phyloP scores from a whole-genome alignment of 2,329 filamentous ascomycete species.

The Ceratocystis variospora region DNA sequence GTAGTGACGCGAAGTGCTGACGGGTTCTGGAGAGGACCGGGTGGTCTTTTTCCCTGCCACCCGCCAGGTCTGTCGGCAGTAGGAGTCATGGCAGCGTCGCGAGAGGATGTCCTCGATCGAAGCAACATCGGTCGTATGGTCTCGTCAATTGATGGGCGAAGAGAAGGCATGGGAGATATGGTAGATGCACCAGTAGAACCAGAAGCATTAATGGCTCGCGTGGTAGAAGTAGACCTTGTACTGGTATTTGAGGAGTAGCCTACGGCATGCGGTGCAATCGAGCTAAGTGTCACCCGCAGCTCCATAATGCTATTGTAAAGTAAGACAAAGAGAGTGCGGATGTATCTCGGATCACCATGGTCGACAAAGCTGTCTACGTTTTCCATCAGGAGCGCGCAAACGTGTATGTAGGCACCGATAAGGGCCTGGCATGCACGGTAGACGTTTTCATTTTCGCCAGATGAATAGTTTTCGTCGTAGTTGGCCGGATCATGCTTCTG shows the following conservation, averaged over 20 bases:
- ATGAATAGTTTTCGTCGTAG: conserved; percentile 27
- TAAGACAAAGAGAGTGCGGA: conserved; percentile 48
- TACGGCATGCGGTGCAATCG: conserved; percentile 22
- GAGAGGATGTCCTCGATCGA: conserved; percentile 23
- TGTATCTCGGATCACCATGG: conserved; percentile 52
- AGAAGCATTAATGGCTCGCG: background rate
- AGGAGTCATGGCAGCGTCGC: conserved; percentile 41
- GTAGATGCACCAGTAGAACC: conserved; percentile 4
- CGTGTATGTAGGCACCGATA: conserved; percentile 51
- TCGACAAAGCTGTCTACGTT: conserved; percentile 52
- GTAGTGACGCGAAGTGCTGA: conserved; percentile 44
- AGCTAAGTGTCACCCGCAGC: conserved; percentile 41
- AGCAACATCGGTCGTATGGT: conserved; percentile 32
- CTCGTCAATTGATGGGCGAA: conserved; percentile 26
- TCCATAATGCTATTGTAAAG: conserved; percentile 57
- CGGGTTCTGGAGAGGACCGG: conserved; percentile 34
- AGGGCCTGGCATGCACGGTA: conserved; percentile 49
- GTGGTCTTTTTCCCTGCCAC: conserved; percentile 25
- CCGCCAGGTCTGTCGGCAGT: conserved; percentile 36
- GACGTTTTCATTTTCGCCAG: conserved; percentile 48
- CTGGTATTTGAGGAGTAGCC: conserved; percentile 8
- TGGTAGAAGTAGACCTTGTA: conserved; percentile 3
- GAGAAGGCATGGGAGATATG: conserved; percentile 13
- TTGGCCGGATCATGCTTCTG: conserved; percentile 43
- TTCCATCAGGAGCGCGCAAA: conserved; percentile 45